Evolutionary conservation across 139 green algal genomes (phyloP), one percentile per base, ranked within the genome.

Genomic region (Tetradesmus obliquus): DNA sequence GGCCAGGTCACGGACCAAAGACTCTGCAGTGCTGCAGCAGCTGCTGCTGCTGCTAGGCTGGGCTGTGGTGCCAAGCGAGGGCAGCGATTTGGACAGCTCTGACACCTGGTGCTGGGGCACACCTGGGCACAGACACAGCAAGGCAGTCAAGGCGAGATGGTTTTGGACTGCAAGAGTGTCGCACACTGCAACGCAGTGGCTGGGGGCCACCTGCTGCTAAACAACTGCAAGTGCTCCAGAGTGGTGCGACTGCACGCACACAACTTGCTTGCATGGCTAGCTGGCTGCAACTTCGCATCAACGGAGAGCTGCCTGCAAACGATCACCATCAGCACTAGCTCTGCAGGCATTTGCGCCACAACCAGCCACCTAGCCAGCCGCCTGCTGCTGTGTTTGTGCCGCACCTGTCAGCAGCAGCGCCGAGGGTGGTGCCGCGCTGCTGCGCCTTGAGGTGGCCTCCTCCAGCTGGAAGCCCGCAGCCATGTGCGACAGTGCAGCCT

Each of bases 341-440:
- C 5, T 17, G 15, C 15, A 13, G 17, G 2, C 2, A 1, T 76
- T 24, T 45, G 32, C 32, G 32, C 32, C 32, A 45, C 32, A 45
- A 45, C 32, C 32, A 45, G 32, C 32, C 32, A 45, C 32, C 32
- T 45, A 45, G 32, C 32, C 32, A 45, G 32, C 32, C 32, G 32
- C 32, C 32, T 45, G 32, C 32, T 45, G 32, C 32, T 45, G 32
- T 45, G 32, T 45, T 45, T 45, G 32, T 45, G 32, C 32, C 83
- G 2, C 55, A 91, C 88, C 88, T 87, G 88, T 57, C 71, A 91
- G n/a, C 8, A 91, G 74, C 13, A 87, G 79, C 10, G 55, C n/a
- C 81, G 88, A 91, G 2, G 88, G 88, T 20, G 88, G 88, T 86
- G 74, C 88, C 60, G 88, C 88, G 20, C 24, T 91, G 79, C 55